Conservation (phyloP, 164 flowering plant species). For the Pachysandra terminalis region DNA sequence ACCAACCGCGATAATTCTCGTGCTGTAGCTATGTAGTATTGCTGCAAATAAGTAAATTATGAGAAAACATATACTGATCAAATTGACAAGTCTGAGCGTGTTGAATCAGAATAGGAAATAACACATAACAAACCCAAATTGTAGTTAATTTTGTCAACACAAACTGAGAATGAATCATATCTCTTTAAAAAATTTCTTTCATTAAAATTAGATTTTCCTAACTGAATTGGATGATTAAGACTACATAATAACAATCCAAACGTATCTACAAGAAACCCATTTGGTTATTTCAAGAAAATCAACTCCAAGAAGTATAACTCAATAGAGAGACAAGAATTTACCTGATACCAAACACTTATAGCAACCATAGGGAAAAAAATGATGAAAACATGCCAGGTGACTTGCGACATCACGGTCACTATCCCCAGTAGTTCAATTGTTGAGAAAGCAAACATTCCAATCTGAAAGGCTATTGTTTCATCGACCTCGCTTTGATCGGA, state of each 20-base stretch:
- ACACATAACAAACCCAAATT: no score
- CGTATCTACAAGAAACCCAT: no score
- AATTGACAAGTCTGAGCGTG: no score
- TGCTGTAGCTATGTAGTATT: slow-evolving; percentile 11
- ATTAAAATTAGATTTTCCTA: no score
- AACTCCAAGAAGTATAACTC: no score
- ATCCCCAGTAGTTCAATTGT: slow-evolving; percentile 2
- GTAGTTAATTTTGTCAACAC: no score
- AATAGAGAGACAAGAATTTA: background rate
- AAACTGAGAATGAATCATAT: no score
- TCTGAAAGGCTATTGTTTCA: background rate
- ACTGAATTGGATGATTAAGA: no score
- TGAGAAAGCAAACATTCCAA: slow-evolving; percentile 1
- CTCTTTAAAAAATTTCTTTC: no score
- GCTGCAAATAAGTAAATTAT: background rate
- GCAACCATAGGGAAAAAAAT: slow-evolving; percentile 8
- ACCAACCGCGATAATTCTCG: slow-evolving; percentile 9
- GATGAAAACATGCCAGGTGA: slow-evolving; percentile 13
- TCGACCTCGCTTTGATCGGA: slow-evolving; percentile 14
- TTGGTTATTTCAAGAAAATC: no score
- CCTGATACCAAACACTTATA: slow-evolving; percentile 3
- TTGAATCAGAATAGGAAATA: no score
- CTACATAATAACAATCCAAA: no score
- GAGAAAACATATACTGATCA: background rate
- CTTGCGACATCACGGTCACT: slow-evolving; percentile 9